These are phyloP conservation scores for Phenoliferia sp. DNA, from an alignment of 1,284 basidiomycete genomes.

Conservation along the genomic window DNA sequence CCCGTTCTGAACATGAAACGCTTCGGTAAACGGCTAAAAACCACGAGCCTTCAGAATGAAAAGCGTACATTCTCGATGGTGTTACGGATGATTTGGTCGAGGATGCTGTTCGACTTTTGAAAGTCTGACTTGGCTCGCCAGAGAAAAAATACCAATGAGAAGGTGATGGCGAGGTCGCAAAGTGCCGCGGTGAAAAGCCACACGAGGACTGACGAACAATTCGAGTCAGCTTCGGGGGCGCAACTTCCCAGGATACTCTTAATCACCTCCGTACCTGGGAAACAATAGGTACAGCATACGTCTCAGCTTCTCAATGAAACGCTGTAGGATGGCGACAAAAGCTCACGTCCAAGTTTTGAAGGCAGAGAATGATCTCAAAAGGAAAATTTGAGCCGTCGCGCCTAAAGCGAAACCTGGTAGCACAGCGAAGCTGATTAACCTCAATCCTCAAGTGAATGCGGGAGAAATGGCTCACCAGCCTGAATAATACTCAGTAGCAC, in stretches of 20 bases:
- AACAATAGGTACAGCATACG: no score
- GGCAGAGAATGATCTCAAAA: not conserved
- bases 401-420: not conserved
- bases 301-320: not conserved
- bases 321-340: not conserved
- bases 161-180: not conserved
- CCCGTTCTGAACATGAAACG: not conserved
- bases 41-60: not conserved
- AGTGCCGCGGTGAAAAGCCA: not conserved
- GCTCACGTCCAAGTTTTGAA: not conserved
- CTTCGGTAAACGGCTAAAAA: not conserved
- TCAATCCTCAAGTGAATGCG: no score
- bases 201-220: not conserved
- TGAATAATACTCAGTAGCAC: not conserved
- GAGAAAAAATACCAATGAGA: not conserved
- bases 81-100: not conserved
- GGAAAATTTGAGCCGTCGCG: not conserved
- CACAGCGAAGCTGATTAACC: not conserved
- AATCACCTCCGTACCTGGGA: no score
- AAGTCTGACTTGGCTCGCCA: not conserved
- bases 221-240: not conserved
- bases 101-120: not conserved
- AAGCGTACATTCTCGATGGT: not conserved
- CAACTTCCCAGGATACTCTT: no score
- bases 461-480: not conserved